Percentiles rank a stretch among this genome's conserved stretches.
Conservation (phyloP, 176 grass and related monocot species). For the Triticum aestivum region DNA sequence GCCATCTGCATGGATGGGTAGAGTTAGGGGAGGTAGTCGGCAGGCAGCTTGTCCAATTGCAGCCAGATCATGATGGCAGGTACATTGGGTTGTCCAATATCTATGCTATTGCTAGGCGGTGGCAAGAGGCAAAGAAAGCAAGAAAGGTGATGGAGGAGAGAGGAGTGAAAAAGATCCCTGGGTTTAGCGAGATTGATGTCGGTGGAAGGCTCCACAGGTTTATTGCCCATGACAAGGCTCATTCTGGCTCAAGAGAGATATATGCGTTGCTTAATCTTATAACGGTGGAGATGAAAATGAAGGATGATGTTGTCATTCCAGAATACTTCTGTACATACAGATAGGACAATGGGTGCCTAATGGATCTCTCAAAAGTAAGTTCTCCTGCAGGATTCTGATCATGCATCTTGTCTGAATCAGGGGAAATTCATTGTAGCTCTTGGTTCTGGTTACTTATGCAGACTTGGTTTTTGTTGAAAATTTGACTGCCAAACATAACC, state of each 20-base stretch:
- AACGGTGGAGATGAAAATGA: constrained; percentile 57
- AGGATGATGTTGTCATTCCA: constrained; percentile 17
- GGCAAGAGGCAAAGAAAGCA: constrained; percentile 61
- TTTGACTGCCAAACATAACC: not conserved
- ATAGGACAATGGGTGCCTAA: not conserved
- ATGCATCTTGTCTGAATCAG: not conserved
- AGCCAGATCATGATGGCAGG: constrained; percentile 65
- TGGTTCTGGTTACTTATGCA: not conserved
- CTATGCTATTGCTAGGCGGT: constrained; percentile 51
- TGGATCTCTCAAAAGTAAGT: not conserved
- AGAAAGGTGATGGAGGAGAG: constrained; percentile 63
- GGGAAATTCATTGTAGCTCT: too few relatives aligned
- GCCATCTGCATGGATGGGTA: constrained; percentile 62
- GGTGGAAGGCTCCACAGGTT: constrained; percentile 37
- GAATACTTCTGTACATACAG: constrained; percentile 19
- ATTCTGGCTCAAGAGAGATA: constrained; percentile 40
- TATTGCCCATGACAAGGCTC: constrained; percentile 54
- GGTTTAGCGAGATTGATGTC: constrained; percentile 73
- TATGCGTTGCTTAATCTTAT: constrained; percentile 56
- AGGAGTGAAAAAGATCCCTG: constrained; percentile 57
- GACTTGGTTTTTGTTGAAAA: constrained; percentile 5
- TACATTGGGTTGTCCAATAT: constrained; percentile 76
- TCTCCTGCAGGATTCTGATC: not conserved
- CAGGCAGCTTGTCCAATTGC: constrained; percentile 61
- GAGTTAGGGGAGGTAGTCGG: constrained; percentile 59